Evolutionary conservation across 192 early-diverging fungal genomes (phyloP), one percentile per base, ranked within the genome.

Genomic region (Mortierella claussenii): DNA sequence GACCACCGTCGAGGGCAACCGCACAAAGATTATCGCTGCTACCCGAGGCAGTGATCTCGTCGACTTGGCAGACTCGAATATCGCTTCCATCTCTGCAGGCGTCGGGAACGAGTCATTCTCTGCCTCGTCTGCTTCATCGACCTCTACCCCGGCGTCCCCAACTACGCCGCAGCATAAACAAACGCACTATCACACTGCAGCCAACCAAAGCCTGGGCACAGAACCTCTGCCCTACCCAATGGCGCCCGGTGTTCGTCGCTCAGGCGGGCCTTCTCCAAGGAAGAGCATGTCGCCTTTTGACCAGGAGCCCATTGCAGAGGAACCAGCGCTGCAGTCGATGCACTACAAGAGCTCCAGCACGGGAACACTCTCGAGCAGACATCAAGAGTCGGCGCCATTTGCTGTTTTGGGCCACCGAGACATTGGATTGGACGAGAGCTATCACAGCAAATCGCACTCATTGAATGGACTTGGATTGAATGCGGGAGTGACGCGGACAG

Each of bases 341-440:
- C 62, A 74, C 54, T 65, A 56, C 56, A 74, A 74, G 50, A 65
- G 70, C 62, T 58, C 62, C 1, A 62, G 58, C 36, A 56, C 68
- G 23, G 68, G 68, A 45, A 42, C 68, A 2, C 28, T 55, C 18
- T 30, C 37, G 4, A 57, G 30, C 18, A 27, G 24, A 44, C 55
- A 31, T 13, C 47, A 44, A 4, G 48, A 49, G 3, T 18, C 50
- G 2, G 13, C 34, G 8, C 33, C 61, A 15, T 51, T 42, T 62
- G 50, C 60, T 28, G 32, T 51, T 50, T 43, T 62, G 28, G 60
- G 47, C 26, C 9, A 50, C 13, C 32, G 50, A n/a, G 37, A n/a
- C 34, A 8, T 50, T 42, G 34, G 13, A 5, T 46, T 33, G 20
- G 42, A 23, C 42, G 55, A 57, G 18, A 44, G 40, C 30, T 57